phyloP scores from a whole-genome alignment of 768 basidiomycete species.

The Holtermannia corniformis region DNA sequence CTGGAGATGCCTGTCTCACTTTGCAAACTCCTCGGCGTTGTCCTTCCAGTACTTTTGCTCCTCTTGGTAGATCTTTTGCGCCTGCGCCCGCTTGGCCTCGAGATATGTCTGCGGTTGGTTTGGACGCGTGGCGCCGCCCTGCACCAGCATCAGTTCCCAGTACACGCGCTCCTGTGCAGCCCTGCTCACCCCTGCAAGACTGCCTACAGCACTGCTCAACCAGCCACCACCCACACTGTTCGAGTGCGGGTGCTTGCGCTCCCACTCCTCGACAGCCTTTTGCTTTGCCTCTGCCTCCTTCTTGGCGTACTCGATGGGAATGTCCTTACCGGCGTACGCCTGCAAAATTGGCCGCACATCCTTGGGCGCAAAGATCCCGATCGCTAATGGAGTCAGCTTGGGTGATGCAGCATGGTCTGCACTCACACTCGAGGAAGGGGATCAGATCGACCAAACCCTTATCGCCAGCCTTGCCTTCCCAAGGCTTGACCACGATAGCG shows the following conservation, averaged over 20 bases:
- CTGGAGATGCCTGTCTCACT: constrained; percentile 19
- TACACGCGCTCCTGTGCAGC: no score
- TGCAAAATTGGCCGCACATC: constrained; percentile 83
- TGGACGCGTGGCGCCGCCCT: constrained; percentile 22
- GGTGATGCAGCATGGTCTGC: background rate
- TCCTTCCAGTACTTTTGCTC: constrained; percentile 41
- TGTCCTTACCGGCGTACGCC: constrained; percentile 76
- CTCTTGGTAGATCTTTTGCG: constrained; percentile 37
- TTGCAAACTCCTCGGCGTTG: constrained; percentile 39
- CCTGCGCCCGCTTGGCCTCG: constrained; percentile 39
- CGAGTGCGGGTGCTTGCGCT: constrained; percentile 42
- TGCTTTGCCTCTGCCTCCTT: constrained; percentile 75
- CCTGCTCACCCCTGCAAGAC: constrained; percentile 31
- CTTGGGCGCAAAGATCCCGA: constrained; percentile 76
- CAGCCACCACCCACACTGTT: constrained; percentile 22
- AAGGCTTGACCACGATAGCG: constrained; percentile 68
- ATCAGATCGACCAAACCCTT: constrained; percentile 79
- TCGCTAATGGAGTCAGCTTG: constrained; percentile 51
- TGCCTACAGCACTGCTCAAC: constrained; percentile 30
- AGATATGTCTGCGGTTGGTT: constrained; percentile 41
- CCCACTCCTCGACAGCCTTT: constrained; percentile 72
- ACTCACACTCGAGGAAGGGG: constrained; percentile 85
- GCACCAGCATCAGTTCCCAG: background rate
- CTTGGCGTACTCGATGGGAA: constrained; percentile 79
- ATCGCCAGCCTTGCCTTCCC: constrained; percentile 70